A percentile compares a stretch with the other conserved stretches of the same genome.
Evolutionary conservation across 225 moss, liverwort and hornwort species (phyloP).

Genomic region (Anthoceros angustus): DNA sequence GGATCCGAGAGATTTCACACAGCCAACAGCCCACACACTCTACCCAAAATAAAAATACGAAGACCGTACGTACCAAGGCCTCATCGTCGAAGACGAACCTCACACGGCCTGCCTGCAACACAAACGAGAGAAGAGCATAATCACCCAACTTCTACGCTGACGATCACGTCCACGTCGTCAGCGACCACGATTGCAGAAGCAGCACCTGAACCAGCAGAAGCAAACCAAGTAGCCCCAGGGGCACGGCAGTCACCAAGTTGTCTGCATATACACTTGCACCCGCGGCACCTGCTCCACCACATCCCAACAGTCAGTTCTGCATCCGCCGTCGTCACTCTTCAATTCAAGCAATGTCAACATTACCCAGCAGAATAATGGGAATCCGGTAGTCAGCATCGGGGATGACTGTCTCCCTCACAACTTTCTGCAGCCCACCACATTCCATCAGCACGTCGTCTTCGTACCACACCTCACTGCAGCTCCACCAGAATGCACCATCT

Average conservation of each 20-base stretch:
- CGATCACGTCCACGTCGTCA: not conserved
- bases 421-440: not conserved
- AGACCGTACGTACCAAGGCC: conserved; percentile 40
- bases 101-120: conserved; percentile 47
- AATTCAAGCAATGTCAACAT: not conserved
- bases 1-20: not conserved
- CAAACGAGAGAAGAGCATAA: not conserved
- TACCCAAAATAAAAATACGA: not conserved
- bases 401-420: conserved; percentile 33
- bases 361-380: conserved; percentile 52
- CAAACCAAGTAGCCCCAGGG: conserved; percentile 63
- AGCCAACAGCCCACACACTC: not conserved
- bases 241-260: conserved; percentile 47
- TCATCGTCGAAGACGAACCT: conserved; percentile 62
- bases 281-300: conserved; percentile 29
- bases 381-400: conserved; percentile 58
- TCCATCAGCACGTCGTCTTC: not conserved
- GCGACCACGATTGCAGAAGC: not conserved
- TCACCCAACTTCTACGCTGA: not conserved
- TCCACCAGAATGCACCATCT: not conserved
- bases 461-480: not conserved
- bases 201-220: conserved; percentile 61
- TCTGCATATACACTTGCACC: conserved; percentile 41
- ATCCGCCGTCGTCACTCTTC: not conserved
- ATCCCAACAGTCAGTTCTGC: not conserved